Evolutionary conservation across 164 flowering plant genomes (phyloP).

Genomic region (Warburgia ugandensis): DNA sequence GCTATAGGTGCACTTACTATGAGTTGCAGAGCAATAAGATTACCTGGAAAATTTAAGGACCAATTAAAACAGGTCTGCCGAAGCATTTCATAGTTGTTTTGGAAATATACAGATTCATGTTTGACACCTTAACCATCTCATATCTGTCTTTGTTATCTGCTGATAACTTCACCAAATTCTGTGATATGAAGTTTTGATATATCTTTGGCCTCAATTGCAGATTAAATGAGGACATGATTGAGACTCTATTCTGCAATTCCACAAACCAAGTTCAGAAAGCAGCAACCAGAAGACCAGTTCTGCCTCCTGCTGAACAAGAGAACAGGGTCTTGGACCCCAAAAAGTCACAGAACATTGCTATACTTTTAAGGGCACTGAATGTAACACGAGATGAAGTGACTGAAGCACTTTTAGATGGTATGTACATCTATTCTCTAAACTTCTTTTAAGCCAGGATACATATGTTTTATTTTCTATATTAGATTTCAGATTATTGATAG

Average conservation of each 20-base stretch:
- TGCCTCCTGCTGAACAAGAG: constrained; percentile 52
- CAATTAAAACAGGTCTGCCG: no score
- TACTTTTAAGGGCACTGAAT: constrained; percentile 83
- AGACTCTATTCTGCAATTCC: constrained; percentile 74
- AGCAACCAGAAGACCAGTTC: constrained; percentile 41
- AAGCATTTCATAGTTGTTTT: no score
- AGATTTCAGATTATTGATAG: no score
- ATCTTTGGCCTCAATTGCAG: constrained; percentile 31
- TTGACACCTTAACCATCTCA: no score
- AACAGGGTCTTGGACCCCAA: constrained; percentile 90
- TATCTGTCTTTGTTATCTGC: no score
- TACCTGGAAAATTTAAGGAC: no score
- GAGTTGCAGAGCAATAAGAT: no score
- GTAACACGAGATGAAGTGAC: constrained; percentile 89
- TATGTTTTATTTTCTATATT: no score
- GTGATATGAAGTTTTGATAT: not conserved
- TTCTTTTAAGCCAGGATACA: no score
- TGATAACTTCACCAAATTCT: no score
- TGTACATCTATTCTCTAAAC: constrained; percentile 13
- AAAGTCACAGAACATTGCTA: constrained; percentile 98
- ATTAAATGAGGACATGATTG: constrained; percentile 93
- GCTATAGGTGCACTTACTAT: no score
- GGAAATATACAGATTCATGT: no score
- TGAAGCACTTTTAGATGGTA: constrained; percentile 91
- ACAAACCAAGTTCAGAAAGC: constrained; percentile 49